Base-by-base conservation (phyloP, 2,329 filamentous ascomycete genomes). In the Fusarium protoensiforme region DNA sequence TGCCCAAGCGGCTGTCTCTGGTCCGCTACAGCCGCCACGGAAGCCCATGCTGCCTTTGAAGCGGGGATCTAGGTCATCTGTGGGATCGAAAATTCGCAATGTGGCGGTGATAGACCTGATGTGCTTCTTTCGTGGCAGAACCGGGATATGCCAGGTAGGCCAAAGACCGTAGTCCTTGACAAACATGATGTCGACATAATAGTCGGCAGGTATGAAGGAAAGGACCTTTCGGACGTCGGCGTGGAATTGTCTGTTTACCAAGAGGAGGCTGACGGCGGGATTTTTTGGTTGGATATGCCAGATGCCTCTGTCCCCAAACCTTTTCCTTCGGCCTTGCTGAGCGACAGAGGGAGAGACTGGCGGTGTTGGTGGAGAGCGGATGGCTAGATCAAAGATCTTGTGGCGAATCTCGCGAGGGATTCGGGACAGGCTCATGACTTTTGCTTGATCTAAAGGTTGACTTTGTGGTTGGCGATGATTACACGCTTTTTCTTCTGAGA, bases 141-240 rank as follows among this genome's bases (percentile, higher is more conserved):
- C 66, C 1, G 20, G 27, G 2, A 73, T 13, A 6, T 41, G 11
- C 63, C 60, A 73, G 1, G 70, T 71, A 0, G 60, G 31, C 70
- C 60, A 73, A 0, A 71, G 22, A 2, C 71, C 67, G 8, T 33
- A 27, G 10, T 56, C 13, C 5, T 71, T 71, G 0, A 73, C 35
- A 14, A 71, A 53, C 62, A 71, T 73, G 11, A 73, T 38, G 11
- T 73, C 67, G 14, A 73, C 59, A 3, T 73, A 35, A 7, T 65
- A 71, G 2, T n/a, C 9, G 0, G 57, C 56, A 2, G 51, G 29
- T 1, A 64, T 8, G 6, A 18, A 16, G 0, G 11, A 2, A 2
- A 61, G 3, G 2, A 73, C 16, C 18, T 60, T 7, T 13, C 51
- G 11, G 1, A 60, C 31, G 13, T 65, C 57, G 0, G 11, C 7